Base-by-base conservation (phyloP, 2,329 filamentous ascomycete species). In the Beauveria brongniartii region DNA sequence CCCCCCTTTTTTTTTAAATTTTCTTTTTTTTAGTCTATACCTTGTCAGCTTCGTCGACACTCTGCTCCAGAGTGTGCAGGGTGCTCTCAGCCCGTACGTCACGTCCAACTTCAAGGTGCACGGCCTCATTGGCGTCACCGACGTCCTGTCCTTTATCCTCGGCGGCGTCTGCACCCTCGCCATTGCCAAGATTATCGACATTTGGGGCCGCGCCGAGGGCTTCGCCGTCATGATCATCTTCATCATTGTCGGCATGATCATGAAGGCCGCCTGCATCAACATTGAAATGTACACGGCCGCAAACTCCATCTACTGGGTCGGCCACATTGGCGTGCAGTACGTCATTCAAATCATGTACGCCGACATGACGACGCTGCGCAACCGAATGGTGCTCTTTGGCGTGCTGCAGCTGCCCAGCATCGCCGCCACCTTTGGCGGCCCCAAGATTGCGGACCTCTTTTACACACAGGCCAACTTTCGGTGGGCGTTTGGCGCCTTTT, bases 21-120 rank as follows among this genome's bases (percentile, higher is more conserved):
- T 2, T 8, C 26, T 8, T 28, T 24, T 16, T 10, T 30, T 30
- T 12, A 77, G 75, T 24, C 68, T 77, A 28, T 78, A 73, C 65
- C 66, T 77, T 28, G 72, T 77, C 54, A 67, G 68, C 37, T 76
- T 77, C 59, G 68, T 73, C 62, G 73, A 75, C 61, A 67, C 67
- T 24, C 67, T 78, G 37, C 65, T 76, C 18, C 65, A 69, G 14
- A 69, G 70, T 37, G 69, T 77, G 59, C 70, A 77, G 54, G 66
- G 77, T 55, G 80, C 82, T 40, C 74, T 89, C 53, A 80, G 81
- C 18, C 80, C 84, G 40, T 89, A 86, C 72, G 83, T 88, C 34
- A 89, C 86, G 1, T 88, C 85, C 62, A 78, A 81, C 3, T 90
- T 89, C 68, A 76, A 76, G 44, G 77, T 80, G 54, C 87, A 89